Base-by-base conservation (phyloP, 2,329 filamentous ascomycete species). In the Metarhizium album region DNA sequence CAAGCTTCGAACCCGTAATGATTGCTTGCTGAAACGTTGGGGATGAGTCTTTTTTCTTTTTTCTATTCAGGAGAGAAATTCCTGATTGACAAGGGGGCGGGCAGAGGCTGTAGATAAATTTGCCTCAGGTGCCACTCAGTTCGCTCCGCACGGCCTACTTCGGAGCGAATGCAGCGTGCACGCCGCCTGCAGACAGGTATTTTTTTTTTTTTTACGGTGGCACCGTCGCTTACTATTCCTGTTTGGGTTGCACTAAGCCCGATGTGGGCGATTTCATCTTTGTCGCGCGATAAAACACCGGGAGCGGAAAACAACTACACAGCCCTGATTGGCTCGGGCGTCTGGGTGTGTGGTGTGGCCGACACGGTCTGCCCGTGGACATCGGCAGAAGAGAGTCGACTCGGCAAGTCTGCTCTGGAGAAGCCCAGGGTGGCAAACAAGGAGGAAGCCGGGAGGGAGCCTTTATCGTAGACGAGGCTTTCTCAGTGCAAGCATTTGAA, bases 211-310 rank as follows among this genome's bases (percentile, higher is more conserved):
- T 46, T 24, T 33, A 29, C 27, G 31, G n/a, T 37, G 42, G 37
- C 47, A 47, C 45, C 46, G 49, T 48, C 43, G 47, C 37, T 22
- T 48, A 46, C 48, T 38, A 52, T 50, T 49, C 54, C 52, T 49
- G 14, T 46, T 49, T 35, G n/a, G 38, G 45, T 2, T 6, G 33
- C 47, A 42, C 47, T 38, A 50, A 47, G 2, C 50, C 52, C 7
- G 35, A 54, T 46, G 3, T 14, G 22, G 48, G 8, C 35, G 40
- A 2, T 14, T 29, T 27, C 18, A 23, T 14, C 42, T 29, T 47
- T 31, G 42, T 24, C 22, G 35, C 49, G 50, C 54, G 54, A 55
- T 53, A 55, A 55, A 54, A 37, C 48, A 49, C 50, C 54, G 54
- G 54, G 47, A 52, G n/a, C 42, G 38, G 54, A 47, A 23, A 43